phyloP scores from a whole-genome alignment of 2,329 filamentous ascomycete species.

The Aotearoamyces nothofagi region DNA sequence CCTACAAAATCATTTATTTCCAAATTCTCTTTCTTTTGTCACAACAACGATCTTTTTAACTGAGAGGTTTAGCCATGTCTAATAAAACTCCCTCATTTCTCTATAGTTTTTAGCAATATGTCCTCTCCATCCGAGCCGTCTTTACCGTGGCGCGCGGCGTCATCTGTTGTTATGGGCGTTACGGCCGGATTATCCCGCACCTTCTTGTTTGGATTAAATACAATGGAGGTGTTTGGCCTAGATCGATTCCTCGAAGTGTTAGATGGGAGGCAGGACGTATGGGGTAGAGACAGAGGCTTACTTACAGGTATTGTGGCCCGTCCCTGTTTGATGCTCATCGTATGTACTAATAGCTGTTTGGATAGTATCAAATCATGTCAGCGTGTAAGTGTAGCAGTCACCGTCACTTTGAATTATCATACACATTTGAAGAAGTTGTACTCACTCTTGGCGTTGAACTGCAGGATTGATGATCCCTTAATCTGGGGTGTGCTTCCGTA shows the following conservation, averaged over 20 bases:
- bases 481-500: constrained; percentile 83
- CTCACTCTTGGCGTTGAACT: too few species aligned
- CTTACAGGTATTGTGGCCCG: constrained; percentile 55
- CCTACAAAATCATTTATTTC: not conserved
- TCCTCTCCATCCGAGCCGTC: constrained; percentile 29
- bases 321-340: not conserved
- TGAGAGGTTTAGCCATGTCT: too few species aligned
- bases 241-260: constrained; percentile 61
- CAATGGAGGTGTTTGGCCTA: constrained; percentile 61
- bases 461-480: constrained; percentile 81
- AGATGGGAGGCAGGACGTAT: constrained; percentile 54
- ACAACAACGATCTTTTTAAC: too few species aligned
- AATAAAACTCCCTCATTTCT: too few species aligned
- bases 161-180: constrained; percentile 59
- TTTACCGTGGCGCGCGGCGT: constrained; percentile 56
- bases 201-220: constrained; percentile 64
- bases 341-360: constrained; percentile 5
- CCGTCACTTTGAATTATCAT: too few species aligned
- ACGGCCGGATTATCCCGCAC: constrained; percentile 55
- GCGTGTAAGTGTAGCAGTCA: constrained; percentile 71
- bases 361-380: constrained; percentile 74
- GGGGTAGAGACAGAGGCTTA: constrained; percentile 56
- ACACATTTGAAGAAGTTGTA: too few species aligned
- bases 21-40: too few species aligned
- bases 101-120: too few species aligned